Conservation (phyloP, 371 early-diverging fungal species). For the Paramicrosporidium saccamoebae region DNA sequence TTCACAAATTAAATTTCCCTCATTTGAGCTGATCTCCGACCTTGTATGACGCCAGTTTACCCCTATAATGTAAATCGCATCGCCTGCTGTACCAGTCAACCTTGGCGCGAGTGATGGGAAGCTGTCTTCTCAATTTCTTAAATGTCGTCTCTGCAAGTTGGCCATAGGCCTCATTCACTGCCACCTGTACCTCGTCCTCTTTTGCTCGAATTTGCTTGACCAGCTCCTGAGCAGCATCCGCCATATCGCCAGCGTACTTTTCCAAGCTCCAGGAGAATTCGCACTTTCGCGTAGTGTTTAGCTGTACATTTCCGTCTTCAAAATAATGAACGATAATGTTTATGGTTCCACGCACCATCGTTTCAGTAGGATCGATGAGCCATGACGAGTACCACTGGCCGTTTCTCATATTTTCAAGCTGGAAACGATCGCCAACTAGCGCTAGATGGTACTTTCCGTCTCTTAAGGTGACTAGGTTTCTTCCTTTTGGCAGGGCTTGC, state of each 20-base stretch:
- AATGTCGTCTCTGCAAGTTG: conserved; percentile 53
- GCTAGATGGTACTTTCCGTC: too few species aligned
- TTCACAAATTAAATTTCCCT: too few species aligned
- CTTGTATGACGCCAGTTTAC: too few species aligned
- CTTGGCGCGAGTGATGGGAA: conserved; percentile 66
- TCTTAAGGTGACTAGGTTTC: too few species aligned
- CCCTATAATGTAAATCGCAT: conserved; percentile 6
- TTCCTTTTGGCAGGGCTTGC: too few species aligned
- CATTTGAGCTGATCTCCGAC: too few species aligned
- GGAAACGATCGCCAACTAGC: too few species aligned
- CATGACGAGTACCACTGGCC: too few species aligned
- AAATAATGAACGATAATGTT: conserved; percentile 71
- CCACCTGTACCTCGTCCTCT: conserved; percentile 42
- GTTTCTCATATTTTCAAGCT: too few species aligned
- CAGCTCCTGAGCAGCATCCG: conserved; percentile 12
- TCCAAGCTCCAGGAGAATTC: conserved; percentile 6
- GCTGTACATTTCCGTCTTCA: conserved; percentile 91
- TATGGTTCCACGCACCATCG: conserved; percentile 15
- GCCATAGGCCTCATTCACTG: conserved; percentile 40
- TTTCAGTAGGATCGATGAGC: too few species aligned
- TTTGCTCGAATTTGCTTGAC: conserved; percentile 21
- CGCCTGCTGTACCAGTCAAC: conserved; percentile 84
- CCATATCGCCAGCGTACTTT: conserved; percentile 4
- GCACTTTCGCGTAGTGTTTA: conserved; percentile 30
- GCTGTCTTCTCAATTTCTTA: conserved; percentile 48